phyloP scores from a whole-genome alignment of 768 basidiomycete genomes.

The Amanita phalloides region DNA sequence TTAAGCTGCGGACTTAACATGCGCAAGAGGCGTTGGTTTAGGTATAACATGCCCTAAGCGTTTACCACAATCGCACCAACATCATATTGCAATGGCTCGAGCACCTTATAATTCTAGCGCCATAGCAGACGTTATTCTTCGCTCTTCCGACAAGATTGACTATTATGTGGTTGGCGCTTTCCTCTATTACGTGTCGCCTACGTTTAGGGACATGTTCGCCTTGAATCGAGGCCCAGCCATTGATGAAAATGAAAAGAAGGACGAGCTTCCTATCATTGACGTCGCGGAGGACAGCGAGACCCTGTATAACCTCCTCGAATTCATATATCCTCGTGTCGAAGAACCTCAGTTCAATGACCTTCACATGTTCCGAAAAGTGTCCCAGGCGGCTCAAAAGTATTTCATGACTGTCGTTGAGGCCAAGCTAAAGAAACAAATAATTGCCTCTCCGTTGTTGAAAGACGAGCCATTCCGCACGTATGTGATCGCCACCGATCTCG shows the following conservation, averaged over 20 bases:
- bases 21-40: no score
- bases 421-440: not conserved
- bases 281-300: conserved; percentile 9
- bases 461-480: not conserved
- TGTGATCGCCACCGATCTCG: not conserved
- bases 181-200: conserved; percentile 18
- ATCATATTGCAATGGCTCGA: not conserved
- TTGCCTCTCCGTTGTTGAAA: not conserved
- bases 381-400: conserved; percentile 2
- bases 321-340: conserved; percentile 3
- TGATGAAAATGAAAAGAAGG: conserved; percentile 1
- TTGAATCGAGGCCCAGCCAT: conserved; percentile 10
- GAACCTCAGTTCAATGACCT: not conserved
- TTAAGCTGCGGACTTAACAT: no score
- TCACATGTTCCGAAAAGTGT: not conserved
- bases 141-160: conserved; percentile 18
- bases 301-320: conserved; percentile 6
- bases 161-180: conserved; percentile 18
- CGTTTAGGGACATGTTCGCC: conserved; percentile 21
- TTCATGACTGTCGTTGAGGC: not conserved
- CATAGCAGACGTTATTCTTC: conserved; percentile 17
- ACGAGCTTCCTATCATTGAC: conserved; percentile 4
- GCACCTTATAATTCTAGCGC: not conserved
- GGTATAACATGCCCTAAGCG: no score
- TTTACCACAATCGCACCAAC: no score